Evolutionary conservation across 345 rosid genomes (phyloP).

Genomic region (Microcos paniculata): DNA sequence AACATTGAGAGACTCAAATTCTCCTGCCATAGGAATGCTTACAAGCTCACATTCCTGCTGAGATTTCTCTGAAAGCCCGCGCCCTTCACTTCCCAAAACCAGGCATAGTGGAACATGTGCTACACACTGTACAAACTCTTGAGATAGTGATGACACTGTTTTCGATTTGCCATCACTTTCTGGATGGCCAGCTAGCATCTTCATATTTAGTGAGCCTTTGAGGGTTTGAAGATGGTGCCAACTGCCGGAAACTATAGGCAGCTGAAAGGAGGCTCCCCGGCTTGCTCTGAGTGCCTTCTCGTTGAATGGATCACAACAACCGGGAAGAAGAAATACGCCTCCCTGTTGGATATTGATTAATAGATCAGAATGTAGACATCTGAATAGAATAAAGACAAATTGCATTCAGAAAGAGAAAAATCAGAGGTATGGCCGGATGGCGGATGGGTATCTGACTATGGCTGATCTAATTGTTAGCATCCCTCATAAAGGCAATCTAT

Average conservation of each 20-base stretch:
- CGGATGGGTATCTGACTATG: not conserved
- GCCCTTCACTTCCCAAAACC: slow-evolving; percentile 90
- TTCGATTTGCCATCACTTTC: slow-evolving; percentile 35
- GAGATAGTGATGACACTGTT: slow-evolving; percentile 44
- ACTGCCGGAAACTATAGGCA: slow-evolving; percentile 70
- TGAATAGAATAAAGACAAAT: not conserved
- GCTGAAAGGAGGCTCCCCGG: slow-evolving; percentile 88
- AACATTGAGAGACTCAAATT: slow-evolving; percentile 89
- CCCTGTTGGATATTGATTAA: slow-evolving; percentile 38
- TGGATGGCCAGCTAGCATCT: slow-evolving; percentile 84
- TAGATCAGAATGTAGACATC: slow-evolving; percentile 8
- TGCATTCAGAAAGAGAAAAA: not conserved
- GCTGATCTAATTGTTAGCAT: not conserved
- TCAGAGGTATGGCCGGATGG: not conserved
- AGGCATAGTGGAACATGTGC: slow-evolving; percentile 54
- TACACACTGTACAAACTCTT: slow-evolving; percentile 46
- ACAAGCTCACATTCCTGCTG: slow-evolving; percentile 62
- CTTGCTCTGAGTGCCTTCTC: slow-evolving; percentile 88
- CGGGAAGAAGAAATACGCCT: slow-evolving; percentile 94
- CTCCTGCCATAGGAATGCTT: slow-evolving; percentile 81
- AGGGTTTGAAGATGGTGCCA: slow-evolving; percentile 71
- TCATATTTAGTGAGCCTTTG: slow-evolving; percentile 56
- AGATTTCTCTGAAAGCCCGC: slow-evolving; percentile 71
- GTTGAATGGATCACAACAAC: slow-evolving; percentile 95
- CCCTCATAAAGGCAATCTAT: no score